Evolutionary conservation across 805 yeast genomes (phyloP), one percentile per base, ranked within the genome.

Genomic region (Nakazawaea populi): DNA sequence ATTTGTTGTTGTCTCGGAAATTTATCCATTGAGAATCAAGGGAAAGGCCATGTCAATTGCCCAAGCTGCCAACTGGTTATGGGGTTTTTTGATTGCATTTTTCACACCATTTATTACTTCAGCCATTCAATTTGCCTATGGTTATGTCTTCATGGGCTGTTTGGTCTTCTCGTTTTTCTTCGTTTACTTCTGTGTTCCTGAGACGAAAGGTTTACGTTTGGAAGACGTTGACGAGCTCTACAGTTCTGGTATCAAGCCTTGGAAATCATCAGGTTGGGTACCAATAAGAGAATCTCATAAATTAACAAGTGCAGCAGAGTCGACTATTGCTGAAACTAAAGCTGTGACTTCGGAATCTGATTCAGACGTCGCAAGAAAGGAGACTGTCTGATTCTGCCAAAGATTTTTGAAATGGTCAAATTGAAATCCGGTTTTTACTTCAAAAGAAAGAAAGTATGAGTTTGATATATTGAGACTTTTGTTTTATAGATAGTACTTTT

Each of bases 21-120:
- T 83, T 42, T 85, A 80, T 66, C 89, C 89, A 54, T 72, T 80
- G 56, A 78, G 84, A 69, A 80, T 83, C 57, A 79, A 82, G 67
- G 67, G 79, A 35, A 79, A 77, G 66, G 77, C 79, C 47, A 82
- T 84, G 82, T 78, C 85, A 24, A 73, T 81, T 57, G 84, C 87
- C 46, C 73, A 83, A 31, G 82, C 82, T 34, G 77, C 83, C 45
- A 82, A 82, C 65, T 83, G 89, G 89, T 52, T 80, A 49, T 76
- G 82, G 74, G 80, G 79, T 47, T 76, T 76, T 70, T 66, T 76
- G 58, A 76, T 76, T 58, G 69, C 80, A n/a, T 77, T 79, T 69
- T 76, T 76, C 69, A 77, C 82, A 51, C 82, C 83, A 50, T 76
- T 77, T 66, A 78, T 79, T 56, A 73, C 81, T 39, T 57, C 63